Base-by-base conservation (phyloP, 306 rosid species). In the Clitoria ternatea region DNA sequence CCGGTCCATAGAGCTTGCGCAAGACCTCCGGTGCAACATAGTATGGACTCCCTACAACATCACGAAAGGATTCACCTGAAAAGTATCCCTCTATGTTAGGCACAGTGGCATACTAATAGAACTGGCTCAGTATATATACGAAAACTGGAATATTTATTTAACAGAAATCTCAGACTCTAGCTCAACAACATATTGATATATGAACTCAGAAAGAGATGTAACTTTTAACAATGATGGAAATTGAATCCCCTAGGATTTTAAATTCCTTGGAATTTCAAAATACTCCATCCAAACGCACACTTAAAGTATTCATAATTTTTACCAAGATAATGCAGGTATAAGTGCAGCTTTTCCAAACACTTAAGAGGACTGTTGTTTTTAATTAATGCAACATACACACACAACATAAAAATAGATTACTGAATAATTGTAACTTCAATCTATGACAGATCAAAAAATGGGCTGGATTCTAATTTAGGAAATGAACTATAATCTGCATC, bases 11-110 rank as follows among this genome's bases (percentile, higher is more conserved):
- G 26, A 8, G 80, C 78, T 86, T 86, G 66, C 86, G 80, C 81
- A 86, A 78, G 55, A 86, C 91, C 69, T 86, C 88, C 22, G 91
- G 91, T 65, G 91, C 88, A 36, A 86, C 88, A 79, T 86, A 86
- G 72, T 79, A 86, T 53, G 91, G 91, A 76, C 91, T 83, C 73
- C 88, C 91, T 43, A 86, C 88, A 69, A 86, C 86, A 47, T 83
- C 91, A 54, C 57, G 73, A 73, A 86, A 86, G 18, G 74, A 72
- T 61, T 86, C 86, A 35, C 91, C 91, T 86, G 81, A 75, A 74
- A 76, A 52, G 14, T 13, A 65, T 70, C 66, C 52, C 62, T 47
- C 17, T 3, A 26, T 20, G 60, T 78, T 57, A 77, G 54, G 64
- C 71, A 67, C 32, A 48, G 30, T 54, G 27, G 43, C 64, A 72